Evolutionary conservation across 2,329 filamentous ascomycete species (phyloP), one percentile per base, ranked within the genome.

Genomic region (Pseudocercospora cruenta): DNA sequence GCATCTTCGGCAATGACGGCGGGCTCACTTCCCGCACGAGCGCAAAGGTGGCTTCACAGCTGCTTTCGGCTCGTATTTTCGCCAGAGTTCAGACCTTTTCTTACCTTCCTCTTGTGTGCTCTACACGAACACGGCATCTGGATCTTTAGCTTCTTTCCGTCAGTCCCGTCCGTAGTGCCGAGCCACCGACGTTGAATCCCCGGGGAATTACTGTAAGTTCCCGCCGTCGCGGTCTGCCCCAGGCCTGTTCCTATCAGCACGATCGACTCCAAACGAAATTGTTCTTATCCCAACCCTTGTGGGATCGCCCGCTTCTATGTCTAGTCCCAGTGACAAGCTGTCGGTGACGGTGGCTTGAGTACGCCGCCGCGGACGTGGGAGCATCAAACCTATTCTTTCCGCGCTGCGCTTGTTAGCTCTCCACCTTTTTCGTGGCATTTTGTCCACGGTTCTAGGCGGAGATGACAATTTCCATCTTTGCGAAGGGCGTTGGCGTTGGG

Each of bases 181-280:
- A 60, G 58, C 58, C 58, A 54, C 57, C 57, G 64, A 60, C 57
- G 66, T 54, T 64, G 49, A 54, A 62, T 47, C 43, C 43, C 60
- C 68, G 64, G 66, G 62, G 67, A 67, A 43, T 65, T 45, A 24
- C 14, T 49, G 24, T 33, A 49, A 67, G 45, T 67, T 66, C 33
- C 63, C 63, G 63, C 66, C 68, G 62, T 63, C 63, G 58, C 55
- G 54, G 45, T 39, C 22, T 45, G 22, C 60, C 60, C 51, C 22
- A 58, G 60, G 22, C 58, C 26, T 33, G 53, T 31, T 12, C 26
- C 60, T 45, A 55, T 62, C 66, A 65, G 63, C 45, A 16, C 62
- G 69, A 67, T 69, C 66, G 66, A 60, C 64, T 36, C 57, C 60
- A 66, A 70, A 70, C 67, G 69, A 70, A 59, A 69, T 70, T 69